phyloP scores from a whole-genome alignment of 2,329 filamentous ascomycete species.

The Tolypocladium nubicola region DNA sequence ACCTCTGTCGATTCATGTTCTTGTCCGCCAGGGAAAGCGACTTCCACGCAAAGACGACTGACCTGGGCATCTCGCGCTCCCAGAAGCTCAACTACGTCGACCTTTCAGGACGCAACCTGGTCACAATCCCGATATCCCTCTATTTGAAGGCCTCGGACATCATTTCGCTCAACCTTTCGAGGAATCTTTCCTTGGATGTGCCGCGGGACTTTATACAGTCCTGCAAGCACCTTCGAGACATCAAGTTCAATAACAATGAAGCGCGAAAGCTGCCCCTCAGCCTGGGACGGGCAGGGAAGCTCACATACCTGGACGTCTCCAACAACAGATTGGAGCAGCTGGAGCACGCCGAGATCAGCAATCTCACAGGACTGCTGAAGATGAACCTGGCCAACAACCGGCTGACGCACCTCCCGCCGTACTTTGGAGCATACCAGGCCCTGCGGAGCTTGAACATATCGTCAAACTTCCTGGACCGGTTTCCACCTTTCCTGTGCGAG shows the following conservation, averaged over 20 bases:
- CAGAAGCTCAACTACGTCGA: conserved; percentile 94
- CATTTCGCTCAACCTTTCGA: conserved; percentile 85
- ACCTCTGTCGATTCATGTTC: conserved; percentile 92
- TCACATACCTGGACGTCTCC: conserved; percentile 88
- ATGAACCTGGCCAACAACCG: conserved; percentile 92
- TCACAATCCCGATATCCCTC: conserved; percentile 88
- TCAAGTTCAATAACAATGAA: conserved; percentile 94
- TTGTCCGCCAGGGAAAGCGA: conserved; percentile 81
- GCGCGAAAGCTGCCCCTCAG: conserved; percentile 77
- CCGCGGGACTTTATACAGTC: conserved; percentile 94
- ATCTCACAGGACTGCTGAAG: conserved; percentile 67
- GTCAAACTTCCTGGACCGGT: conserved; percentile 80
- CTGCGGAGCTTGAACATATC: conserved; percentile 83
- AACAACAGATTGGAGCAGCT: conserved; percentile 87
- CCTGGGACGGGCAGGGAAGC: conserved; percentile 64
- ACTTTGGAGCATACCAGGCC: conserved; percentile 71
- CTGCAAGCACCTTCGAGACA: conserved; percentile 82
- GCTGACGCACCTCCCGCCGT: conserved; percentile 64
- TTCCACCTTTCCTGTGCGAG: conserved; percentile 77
- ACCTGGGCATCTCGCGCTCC: conserved; percentile 70
- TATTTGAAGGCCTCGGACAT: conserved; percentile 90
- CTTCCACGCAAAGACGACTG: conserved; percentile 56
- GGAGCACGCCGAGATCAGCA: conserved; percentile 72
- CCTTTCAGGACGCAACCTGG: conserved; percentile 76
- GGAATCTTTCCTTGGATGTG: conserved; percentile 84